Evolutionary conservation across 1,139 yeast genomes (phyloP), one percentile per base, ranked within the genome.

Genomic region (Candida neerlandica): DNA sequence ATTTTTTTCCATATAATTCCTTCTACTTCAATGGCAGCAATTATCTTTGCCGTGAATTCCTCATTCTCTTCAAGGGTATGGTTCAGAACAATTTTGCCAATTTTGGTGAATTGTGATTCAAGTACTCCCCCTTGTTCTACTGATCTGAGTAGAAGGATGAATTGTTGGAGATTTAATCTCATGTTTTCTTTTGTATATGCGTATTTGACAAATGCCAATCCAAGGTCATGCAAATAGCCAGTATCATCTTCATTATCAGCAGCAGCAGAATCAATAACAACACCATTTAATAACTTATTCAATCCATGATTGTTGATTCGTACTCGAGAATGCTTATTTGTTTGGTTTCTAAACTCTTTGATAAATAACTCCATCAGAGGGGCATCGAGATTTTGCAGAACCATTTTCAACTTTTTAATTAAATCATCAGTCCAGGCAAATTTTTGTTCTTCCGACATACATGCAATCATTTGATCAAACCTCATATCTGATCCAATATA

Each of bases 391-490:
- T 32, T 14, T 10, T 12, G 19, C 21, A 49, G n/a, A 11, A 46
- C 39, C 12, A 35, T 11, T 5, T 42, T 35, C 4, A 51, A 15
- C n/a, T 41, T 46, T 5, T 44, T 29, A 5, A 52, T 38, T 16
- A 51, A n/a, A 5, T 34, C 33, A 19, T 43, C 30, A 9, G 51
- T 45, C 54, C 56, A 55, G 3, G n/a, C 18, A 6, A 38, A 23
- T 29, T 49, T 46, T 35, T 54, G 50, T 15, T 26, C 37, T 30
- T 39, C 50, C 5, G 58, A 51, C 23, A 52, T 30, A 26, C 50
- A 49, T 16, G 46, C 53, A 47, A 54, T 46, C 9, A 48, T 26
- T 37, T 45, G 52, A 43, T 51, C 23, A 14, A 37, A 37, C 21
- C n/a, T n/a, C 15, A 37, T 15, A 12, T n/a, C 41, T 11, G 29